phyloP scores from a whole-genome alignment of 495 filamentous ascomycete genomes.

The Lepidopterella palustris region DNA sequence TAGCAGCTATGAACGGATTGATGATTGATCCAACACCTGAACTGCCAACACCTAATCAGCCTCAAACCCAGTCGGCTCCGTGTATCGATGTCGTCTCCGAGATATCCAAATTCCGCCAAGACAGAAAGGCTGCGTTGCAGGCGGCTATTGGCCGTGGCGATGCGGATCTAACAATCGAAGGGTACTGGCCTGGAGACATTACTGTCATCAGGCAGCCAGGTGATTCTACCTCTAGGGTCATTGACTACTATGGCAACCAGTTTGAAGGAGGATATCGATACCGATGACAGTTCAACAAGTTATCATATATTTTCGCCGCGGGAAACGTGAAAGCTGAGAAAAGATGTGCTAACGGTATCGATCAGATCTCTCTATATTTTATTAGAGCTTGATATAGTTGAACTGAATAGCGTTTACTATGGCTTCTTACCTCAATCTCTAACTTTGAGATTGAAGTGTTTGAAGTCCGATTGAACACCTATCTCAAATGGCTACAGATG shows the following conservation, averaged over 20 bases:
- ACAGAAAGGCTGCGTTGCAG: conserved; percentile 19
- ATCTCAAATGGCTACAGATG: too few species aligned
- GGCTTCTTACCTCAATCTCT: too few species aligned
- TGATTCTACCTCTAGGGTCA: background rate
- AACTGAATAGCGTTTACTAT: too few species aligned
- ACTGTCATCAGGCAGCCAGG: conserved; percentile 14
- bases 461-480: too few species aligned
- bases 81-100: conserved; percentile 23
- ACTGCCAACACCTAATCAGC: conserved; percentile 2
- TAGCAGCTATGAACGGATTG: conserved; percentile 24
- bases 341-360: too few species aligned
- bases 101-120: conserved; percentile 18
- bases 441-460: too few species aligned
- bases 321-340: too few species aligned
- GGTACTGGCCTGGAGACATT: conserved; percentile 26
- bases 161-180: conserved; percentile 10
- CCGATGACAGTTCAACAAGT: too few species aligned
- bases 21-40: conserved; percentile 15
- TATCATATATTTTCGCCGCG: too few species aligned
- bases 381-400: too few species aligned
- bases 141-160: conserved; percentile 3
- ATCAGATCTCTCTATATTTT: too few species aligned
- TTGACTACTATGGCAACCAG: conserved; percentile 26
- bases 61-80: background rate
- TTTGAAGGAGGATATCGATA: conserved; percentile 23